phyloP scores from a whole-genome alignment of 2,329 filamentous ascomycete genomes.

The Ilyonectria robusta region DNA sequence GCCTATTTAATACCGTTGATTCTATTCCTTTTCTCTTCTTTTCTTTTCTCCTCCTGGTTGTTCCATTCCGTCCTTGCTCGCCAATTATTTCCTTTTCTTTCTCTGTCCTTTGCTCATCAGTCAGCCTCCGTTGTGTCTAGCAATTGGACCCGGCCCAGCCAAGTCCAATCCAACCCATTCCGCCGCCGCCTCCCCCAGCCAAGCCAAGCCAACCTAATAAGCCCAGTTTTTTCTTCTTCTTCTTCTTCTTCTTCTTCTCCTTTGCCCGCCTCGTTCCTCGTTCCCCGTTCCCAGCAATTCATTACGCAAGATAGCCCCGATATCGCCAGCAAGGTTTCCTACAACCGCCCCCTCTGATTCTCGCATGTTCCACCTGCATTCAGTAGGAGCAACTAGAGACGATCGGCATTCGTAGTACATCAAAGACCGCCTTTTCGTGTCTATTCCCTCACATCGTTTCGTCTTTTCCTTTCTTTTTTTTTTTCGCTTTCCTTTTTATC shows the following conservation, averaged over 20 bases:
- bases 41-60: constrained; percentile 7
- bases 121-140: neutral
- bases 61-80: neutral
- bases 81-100: neutral
- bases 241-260: no score
- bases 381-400: neutral
- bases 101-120: neutral
- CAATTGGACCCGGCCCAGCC: constrained; percentile 6
- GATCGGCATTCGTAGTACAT: neutral
- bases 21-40: neutral
- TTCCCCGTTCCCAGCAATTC: constrained; percentile 21
- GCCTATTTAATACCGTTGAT: neutral
- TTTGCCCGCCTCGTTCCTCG: neutral
- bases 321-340: constrained; percentile 22
- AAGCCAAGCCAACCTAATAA: constrained; percentile 17
- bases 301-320: constrained; percentile 19
- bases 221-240: constrained; percentile 1
- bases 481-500: constrained; percentile 13
- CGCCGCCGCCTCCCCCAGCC: constrained; percentile 5
- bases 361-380: neutral
- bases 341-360: neutral
- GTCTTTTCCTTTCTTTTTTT: constrained; percentile 9
- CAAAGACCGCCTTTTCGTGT: neutral
- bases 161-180: constrained; percentile 22
- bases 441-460: constrained; percentile 1